Base-by-base conservation (phyloP, 345 rosid species). In the Gossypium raimondii region DNA sequence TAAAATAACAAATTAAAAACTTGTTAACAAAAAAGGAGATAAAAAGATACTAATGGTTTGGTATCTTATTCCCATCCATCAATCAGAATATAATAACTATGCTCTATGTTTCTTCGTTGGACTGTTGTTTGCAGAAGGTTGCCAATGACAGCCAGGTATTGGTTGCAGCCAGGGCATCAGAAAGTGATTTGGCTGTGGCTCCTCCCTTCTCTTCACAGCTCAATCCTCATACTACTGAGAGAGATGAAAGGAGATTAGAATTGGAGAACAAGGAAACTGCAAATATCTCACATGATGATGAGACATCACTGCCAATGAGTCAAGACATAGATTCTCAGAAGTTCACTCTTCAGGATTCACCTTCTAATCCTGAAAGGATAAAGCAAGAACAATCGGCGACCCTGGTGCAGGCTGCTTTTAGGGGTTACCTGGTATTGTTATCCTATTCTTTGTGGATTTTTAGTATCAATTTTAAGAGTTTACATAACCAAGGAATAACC, bases 341-440 rank as follows among this genome's bases (percentile, higher is more conserved):
- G 59, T 74, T 78, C 27, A 25, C 63, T 27, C 75, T 59, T 48
- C 73, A 79, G 63, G 78, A 69, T 74, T 78, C 34, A 25, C 81
- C 76, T 18, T 73, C 83, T 45, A 86, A 88, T 72, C 87, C 88
- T 61, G 92, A 86, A 79, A 88, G 79, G 79, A 70, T 78, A 29
- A 85, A 78, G 75, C 83, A 74, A 73, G 93, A 89, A 82, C 74
- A 82, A 73, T 92, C 98, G 60, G 93, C 95, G n/a, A 92, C 87
- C n/a, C 78, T 83, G 74, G 89, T 84, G n/a, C 98, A 92, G 82
- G 97, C 98, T 83, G 92, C 91, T 72, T 94, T 94, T 82, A 87
- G 97, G 87, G 97, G 98, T 64, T 89, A 87, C 84, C 77, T 91
- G 98, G 98, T 94, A 94, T 80, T 78, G 41, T 74, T 81, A 70